Base-by-base conservation (phyloP, 2,329 filamentous ascomycete genomes). In the Samsoniella hepiali region DNA sequence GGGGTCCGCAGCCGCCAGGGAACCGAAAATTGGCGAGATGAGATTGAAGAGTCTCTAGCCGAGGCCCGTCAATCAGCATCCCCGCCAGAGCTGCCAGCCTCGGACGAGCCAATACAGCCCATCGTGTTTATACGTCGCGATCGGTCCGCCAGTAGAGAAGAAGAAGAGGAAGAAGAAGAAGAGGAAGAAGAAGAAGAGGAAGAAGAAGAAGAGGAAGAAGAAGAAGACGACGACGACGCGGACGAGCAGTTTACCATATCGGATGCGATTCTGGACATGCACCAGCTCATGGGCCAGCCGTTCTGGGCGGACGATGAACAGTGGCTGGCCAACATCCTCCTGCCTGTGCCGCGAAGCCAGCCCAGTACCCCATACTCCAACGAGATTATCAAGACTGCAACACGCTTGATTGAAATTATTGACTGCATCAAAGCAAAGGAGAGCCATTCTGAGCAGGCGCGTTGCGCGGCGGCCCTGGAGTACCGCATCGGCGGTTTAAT, bases 231-330 rank as follows among this genome's bases (percentile, higher is more conserved):
- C 1, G 29, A 34, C 6, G 57, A 51, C 13, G 11, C 31, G 7
- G 7, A 9, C n/a, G 4, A 27, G 2, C 5, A 62, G n/a, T 47
- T 38, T 31, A 47, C 38, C 15, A 10, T 55, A 13, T 54, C 58
- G 8, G 50, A 62, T 55, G 58, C 50, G 6, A 54, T 55, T 27
- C 11, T 55, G 3, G 40, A 36, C n/a, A 32, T 62, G n/a, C n/a
- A 62, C 10, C 5, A 47, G 15, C 15, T 55, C 11, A 62, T 62
- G 58, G 31, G 50, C 40, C 36, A 36, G 11, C 31, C 38, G 2
- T 55, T 55, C 17, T 62, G 58, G 58, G 36, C 40, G 9, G 17
- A 55, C 13, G 34, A 55, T n/a, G 38, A 62, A 10, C n/a, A 36
- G 15, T 62, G 58, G 58, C 40, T 55, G 6, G n/a, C 31, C 17